phyloP scores from a whole-genome alignment of 2,329 filamentous ascomycete species.

The Fusarium sp. region DNA sequence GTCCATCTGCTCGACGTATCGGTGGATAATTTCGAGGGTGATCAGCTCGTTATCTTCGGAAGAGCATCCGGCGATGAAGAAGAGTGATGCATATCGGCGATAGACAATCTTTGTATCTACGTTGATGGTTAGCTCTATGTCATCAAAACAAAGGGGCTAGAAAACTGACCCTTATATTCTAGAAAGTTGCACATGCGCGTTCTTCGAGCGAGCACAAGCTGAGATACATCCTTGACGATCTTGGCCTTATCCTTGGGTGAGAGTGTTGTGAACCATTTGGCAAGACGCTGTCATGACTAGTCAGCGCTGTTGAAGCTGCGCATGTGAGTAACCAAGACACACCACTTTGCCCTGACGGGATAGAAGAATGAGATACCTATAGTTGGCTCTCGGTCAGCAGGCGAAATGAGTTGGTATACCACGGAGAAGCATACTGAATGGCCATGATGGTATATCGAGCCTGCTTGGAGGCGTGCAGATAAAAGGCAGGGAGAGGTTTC shows the following conservation, averaged over 20 bases:
- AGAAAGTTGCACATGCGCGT: conserved; percentile 99
- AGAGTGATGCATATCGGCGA: conserved; percentile 96
- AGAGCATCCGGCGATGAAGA: conserved; percentile 97
- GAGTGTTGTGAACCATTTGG: conserved; percentile 99
- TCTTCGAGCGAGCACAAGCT: conserved; percentile 92
- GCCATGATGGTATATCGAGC: conserved; percentile 50
- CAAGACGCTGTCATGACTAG: conserved; percentile 75
- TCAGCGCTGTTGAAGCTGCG: conserved; percentile 30
- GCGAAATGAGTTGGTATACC: conserved; percentile 1
- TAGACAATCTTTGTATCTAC: conserved; percentile 98
- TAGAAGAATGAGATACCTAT: conserved; percentile 94
- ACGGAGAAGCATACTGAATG: conserved; percentile 52
- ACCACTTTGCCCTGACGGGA: conserved; percentile 99
- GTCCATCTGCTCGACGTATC: conserved; percentile 99
- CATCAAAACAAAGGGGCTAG: conserved; percentile 9
- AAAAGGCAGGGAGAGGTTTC: conserved; percentile 18
- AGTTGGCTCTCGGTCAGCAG: conserved; percentile 36
- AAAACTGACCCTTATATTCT: conserved; percentile 88
- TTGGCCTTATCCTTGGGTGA: conserved; percentile 99
- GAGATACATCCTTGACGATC: conserved; percentile 99
- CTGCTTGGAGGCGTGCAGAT: conserved; percentile 37
- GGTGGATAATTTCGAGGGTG: conserved; percentile 97
- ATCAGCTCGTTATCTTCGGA: conserved; percentile 99
- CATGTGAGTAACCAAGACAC: conserved; percentile 55
- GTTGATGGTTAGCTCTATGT: conserved; percentile 7